Conservation (phyloP, 1,284 basidiomycete species). For the Melampsora americana region DNA sequence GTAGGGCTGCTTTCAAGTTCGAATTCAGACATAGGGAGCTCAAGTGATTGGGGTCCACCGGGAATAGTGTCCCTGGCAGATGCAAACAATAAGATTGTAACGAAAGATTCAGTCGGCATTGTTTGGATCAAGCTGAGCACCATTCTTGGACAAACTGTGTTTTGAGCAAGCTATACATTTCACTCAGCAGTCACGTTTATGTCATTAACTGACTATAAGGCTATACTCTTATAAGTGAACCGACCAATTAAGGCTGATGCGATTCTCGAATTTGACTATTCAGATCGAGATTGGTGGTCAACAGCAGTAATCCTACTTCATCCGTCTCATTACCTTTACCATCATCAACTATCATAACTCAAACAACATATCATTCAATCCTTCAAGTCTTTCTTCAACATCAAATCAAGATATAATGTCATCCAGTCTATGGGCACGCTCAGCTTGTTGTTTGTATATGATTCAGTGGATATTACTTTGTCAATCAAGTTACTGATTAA, state of each 20-base stretch:
- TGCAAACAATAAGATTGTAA: neutral
- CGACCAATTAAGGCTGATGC: neutral
- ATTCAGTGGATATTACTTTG: neutral
- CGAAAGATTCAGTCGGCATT: neutral
- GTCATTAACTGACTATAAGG: neutral
- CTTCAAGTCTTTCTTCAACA: neutral
- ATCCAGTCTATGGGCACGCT: neutral
- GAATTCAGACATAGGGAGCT: neutral
- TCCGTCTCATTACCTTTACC: neutral
- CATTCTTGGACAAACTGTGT: neutral
- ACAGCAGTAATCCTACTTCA: neutral
- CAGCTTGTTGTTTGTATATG: conserved; percentile 3
- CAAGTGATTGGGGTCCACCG: neutral
- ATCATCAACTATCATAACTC: no score
- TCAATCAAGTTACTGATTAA: neutral
- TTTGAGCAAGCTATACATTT: neutral
- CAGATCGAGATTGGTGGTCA: no score
- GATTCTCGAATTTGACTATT: neutral
- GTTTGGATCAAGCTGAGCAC: no score
- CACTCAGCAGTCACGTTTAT: neutral
- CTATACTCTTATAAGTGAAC: neutral
- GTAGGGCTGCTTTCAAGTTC: neutral
- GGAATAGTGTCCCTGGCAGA: neutral
- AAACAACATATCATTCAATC: neutral
- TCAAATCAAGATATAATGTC: neutral